These are phyloP conservation scores for Henningerozyma blattae DNA, from an alignment of 805 yeast genomes.

Conservation along the genomic window DNA sequence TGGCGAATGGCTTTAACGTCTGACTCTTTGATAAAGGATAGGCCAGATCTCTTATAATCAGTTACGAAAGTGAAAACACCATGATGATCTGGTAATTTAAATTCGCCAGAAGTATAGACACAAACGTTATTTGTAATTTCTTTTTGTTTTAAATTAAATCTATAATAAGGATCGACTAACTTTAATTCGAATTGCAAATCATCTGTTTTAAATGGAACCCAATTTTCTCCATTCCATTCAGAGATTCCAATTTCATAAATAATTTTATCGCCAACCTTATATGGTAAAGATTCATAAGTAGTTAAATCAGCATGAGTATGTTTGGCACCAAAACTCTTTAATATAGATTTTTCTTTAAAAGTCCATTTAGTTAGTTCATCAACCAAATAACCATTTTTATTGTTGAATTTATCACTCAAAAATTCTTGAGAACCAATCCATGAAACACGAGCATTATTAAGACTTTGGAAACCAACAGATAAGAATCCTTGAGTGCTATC, in stretches of 20 bases:
- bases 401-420: conserved; percentile 30
- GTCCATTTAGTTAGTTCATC: conserved; percentile 53
- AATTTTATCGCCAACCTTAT: conserved; percentile 67
- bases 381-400: conserved; percentile 29
- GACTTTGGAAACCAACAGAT: conserved; percentile 68
- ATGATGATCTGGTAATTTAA: conserved; percentile 86
- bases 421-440: conserved; percentile 71
- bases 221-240: conserved; percentile 40
- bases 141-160: conserved; percentile 46
- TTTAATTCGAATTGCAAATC: conserved; percentile 74
- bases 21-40: conserved; percentile 51
- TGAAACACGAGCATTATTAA: conserved; percentile 60
- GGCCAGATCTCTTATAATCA: conserved; percentile 70
- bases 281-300: conserved; percentile 33
- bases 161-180: conserved; percentile 92
- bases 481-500: conserved; percentile 69
- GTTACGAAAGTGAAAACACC: conserved; percentile 86
- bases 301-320: conserved; percentile 40
- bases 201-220: conserved; percentile 57
- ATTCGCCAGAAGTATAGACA: conserved; percentile 42
- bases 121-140: conserved; percentile 29
- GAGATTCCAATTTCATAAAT: conserved; percentile 37
- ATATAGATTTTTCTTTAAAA: conserved; percentile 54
- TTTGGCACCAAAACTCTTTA: conserved; percentile 40
- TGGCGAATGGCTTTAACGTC: conserved; percentile 79